Base-by-base conservation (phyloP, 1,284 basidiomycete genomes). In the Ceratobasidium sp. region DNA sequence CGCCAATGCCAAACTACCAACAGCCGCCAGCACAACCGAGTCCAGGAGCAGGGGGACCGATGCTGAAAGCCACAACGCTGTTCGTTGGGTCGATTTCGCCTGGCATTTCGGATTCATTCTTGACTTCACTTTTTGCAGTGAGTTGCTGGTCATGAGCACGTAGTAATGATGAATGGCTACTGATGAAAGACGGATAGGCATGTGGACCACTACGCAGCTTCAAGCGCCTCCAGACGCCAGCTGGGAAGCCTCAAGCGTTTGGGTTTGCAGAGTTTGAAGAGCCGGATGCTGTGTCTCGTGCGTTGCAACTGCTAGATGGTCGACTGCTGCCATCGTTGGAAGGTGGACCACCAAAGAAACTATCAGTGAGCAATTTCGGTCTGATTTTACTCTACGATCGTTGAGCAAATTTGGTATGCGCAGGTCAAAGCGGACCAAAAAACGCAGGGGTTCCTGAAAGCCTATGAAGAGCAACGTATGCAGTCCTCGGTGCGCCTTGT, bases 41-140 rank as follows among this genome's bases (percentile, higher is more conserved):
- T 92, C 93, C 88, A 89, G 83, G 86, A 87, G n/a, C 89, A 89
- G 80, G 77, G 44, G 38, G 68, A 62, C 77, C 62, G 38, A 77
- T 78, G 50, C 69, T 67, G 20, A 65, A 76, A 56, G 78, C 74
- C 46, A 84, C 86, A 79, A 84, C 86, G 80, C 85, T 87, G 17
- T 99, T 98, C 82, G 92, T 98, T 26, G 96, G 96, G n/a, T 94
- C 94, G 80, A 99, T 98, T 84, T 95, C 96, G 0, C 94, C 94
- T 33, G 97, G 96, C 4, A 95, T 98, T 79, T 92, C 91, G 0
- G 96, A 98, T 83, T 81, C 83, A 0, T 94, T 94, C 78, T 85
- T 98, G 67, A 93, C 93, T 80, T 88, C 90, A 78, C 87, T 98
- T 54, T 88, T 98, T 52, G 86, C 89, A 78, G 96, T 96, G 82